Base-by-base conservation (phyloP, 2,329 filamentous ascomycete species). In the Macrophomina tecta region DNA sequence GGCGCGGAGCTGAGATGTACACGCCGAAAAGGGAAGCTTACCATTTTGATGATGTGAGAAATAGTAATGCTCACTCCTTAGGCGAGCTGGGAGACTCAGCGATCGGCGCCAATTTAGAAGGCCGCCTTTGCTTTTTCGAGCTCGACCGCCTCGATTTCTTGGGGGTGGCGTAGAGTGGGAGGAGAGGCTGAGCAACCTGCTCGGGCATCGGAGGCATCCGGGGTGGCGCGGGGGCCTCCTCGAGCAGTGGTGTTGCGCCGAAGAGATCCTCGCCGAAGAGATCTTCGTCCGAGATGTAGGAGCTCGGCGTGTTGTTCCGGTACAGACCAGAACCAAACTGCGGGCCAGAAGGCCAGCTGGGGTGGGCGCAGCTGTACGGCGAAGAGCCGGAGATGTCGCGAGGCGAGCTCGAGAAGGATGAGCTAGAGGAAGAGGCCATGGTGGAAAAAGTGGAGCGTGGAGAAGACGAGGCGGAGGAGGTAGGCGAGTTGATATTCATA, bases 31-130 rank as follows among this genome's bases (percentile, higher is more conserved):
- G 23, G 46, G 53, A 34, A 32, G 46, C 64, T 66, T 66, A 66
- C 64, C 32, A 64, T 56, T 38, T 53, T 36, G 49, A 56, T 48
- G 53, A 56, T 53, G 63, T 65, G 42, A 65, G 63, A 65, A 12
- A 16, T 28, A n/a, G 2, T 12, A 36, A n/a, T 53, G 30, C 69
- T 79, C 74, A 80, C 72, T 79, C 78, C 28, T 72, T 72, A 16
- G 75, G 74, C n/a, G 61, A 64, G 69, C 79, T 77, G 23, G 77
- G 76, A 7, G 76, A 77, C 73, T 81, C 79, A 11, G 77, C 72
- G 67, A 81, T 80, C 65, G 78, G 78, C 65, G 75, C 76, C 78
- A 81, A 78, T 73, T 79, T 80, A 51, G 77, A 78, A 2, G 76
- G 70, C 64, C 78, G 74, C 49, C 76, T 73, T 67, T 75, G 73